A percentile compares a stretch with the other conserved stretches of the same genome.
phyloP scores from a whole-genome alignment of 1,284 basidiomycete species.

The Pholiota adiposa region DNA sequence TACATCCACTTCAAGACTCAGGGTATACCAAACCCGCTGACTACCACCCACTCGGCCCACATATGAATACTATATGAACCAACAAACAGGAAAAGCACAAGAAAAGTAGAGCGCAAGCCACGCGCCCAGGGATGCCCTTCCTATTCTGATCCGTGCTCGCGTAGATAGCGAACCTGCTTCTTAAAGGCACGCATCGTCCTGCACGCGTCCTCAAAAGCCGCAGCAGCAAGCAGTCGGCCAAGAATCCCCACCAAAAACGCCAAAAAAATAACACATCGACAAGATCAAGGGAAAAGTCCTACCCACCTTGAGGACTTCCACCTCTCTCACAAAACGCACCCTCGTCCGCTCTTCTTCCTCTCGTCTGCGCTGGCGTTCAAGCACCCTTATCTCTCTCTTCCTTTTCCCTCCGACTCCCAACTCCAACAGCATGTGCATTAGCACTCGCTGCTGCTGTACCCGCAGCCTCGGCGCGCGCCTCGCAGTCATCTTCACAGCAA shows the following conservation, averaged over 20 bases:
- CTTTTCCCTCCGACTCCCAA: not conserved
- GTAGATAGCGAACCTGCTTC: not conserved
- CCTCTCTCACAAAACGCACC: slow-evolving; percentile 87
- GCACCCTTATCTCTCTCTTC: slow-evolving; percentile 10
- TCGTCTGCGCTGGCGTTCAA: slow-evolving; percentile 19
- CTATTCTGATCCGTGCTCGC: not conserved
- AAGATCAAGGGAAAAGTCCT: slow-evolving; percentile 14
- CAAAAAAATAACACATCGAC: not conserved
- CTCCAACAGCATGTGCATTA: slow-evolving; percentile 37
- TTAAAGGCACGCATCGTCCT: not conserved
- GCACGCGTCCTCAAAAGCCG: not conserved
- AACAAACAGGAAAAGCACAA: not conserved
- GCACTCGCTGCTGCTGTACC: not conserved
- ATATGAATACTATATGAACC: not conserved
- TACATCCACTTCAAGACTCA: not conserved
- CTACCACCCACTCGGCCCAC: not conserved
- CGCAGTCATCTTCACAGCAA: slow-evolving; percentile 88
- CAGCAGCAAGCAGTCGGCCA: not conserved
- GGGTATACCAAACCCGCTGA: not conserved
- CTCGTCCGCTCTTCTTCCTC: slow-evolving; percentile 65
- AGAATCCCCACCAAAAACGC: not conserved
- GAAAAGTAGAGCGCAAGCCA: not conserved
- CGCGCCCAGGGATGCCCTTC: not conserved
- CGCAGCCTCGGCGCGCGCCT: slow-evolving; percentile 31
- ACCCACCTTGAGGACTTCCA: slow-evolving; percentile 81